Evolutionary conservation across 148 eudicot species (phyloP).

Genomic region (Chenopodium berlandieri): DNA sequence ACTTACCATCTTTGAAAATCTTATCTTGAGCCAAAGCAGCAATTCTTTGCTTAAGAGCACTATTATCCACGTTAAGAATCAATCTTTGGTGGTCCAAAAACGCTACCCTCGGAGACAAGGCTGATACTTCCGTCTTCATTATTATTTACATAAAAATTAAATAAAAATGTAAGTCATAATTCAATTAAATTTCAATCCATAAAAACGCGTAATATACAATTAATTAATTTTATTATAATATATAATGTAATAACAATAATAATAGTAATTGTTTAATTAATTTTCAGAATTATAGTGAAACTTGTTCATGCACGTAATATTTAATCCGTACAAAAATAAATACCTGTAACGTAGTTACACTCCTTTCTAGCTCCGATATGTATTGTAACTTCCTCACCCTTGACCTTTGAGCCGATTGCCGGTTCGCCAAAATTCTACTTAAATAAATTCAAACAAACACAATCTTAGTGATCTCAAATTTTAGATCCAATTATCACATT

Average conservation of each 20-base stretch:
- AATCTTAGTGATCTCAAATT: background rate
- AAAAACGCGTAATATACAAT: background rate
- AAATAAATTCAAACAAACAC: background rate
- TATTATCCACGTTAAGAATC: constrained; percentile 79
- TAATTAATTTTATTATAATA: background rate
- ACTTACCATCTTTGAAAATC: constrained; percentile 88
- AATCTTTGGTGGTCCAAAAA: constrained; percentile 87
- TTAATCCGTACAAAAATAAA: background rate
- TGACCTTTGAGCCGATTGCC: constrained; percentile 97
- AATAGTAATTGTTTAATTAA: background rate
- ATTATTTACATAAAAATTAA: background rate
- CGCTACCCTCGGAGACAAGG: constrained; percentile 93
- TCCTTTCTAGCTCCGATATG: constrained; percentile 91
- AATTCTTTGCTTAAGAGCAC: constrained; percentile 87
- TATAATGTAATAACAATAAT: no score
- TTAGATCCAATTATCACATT: background rate
- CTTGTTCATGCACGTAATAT: constrained; percentile 22
- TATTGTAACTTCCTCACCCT: constrained; percentile 92
- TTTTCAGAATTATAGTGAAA: background rate
- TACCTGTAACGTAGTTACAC: constrained; percentile 87
- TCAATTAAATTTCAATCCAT: background rate
- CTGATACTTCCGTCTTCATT: constrained; percentile 82
- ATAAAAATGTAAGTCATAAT: background rate
- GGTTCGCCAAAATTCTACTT: constrained; percentile 79
- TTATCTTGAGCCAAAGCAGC: constrained; percentile 94